phyloP scores from a whole-genome alignment of 306 rosid genomes.

The Vigna hirtella region DNA sequence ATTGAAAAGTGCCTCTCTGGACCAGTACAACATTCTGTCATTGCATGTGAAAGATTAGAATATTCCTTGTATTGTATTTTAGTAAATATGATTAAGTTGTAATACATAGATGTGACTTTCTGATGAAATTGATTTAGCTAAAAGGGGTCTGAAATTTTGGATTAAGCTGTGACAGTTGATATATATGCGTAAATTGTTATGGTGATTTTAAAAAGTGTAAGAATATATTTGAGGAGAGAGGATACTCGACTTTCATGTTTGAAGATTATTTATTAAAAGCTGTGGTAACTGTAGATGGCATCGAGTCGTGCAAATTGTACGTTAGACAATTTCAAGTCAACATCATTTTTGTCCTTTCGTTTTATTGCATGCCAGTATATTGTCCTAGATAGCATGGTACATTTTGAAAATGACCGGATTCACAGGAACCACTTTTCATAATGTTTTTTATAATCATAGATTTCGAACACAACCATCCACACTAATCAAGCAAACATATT shows the following conservation, averaged over 20 bases:
- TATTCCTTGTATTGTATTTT: not conserved
- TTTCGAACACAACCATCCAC: no score
- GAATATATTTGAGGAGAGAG: not conserved
- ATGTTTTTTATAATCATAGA: no score
- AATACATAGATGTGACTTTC: not conserved
- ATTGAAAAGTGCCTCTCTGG: not conserved
- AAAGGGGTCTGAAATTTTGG: not conserved
- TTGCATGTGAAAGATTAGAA: not conserved
- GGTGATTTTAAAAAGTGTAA: not conserved
- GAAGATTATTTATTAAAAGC: constrained; percentile 22
- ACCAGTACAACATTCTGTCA: not conserved
- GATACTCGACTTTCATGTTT: constrained; percentile 6
- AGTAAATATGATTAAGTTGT: not conserved
- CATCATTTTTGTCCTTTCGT: constrained; percentile 38
- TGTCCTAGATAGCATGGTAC: constrained; percentile 49
- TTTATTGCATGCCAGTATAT: constrained; percentile 43
- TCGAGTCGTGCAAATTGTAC: constrained; percentile 37
- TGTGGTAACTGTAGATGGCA: constrained; percentile 34
- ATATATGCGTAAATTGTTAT: not conserved
- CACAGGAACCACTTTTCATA: not conserved
- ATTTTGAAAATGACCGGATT: constrained; percentile 42
- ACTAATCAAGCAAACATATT: no score
- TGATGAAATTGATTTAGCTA: not conserved
- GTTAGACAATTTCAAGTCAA: constrained; percentile 39
- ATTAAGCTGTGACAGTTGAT: not conserved